Evolutionary conservation across 768 basidiomycete species (phyloP), one percentile per base, ranked within the genome.

Genomic region (Lactarius quietus): DNA sequence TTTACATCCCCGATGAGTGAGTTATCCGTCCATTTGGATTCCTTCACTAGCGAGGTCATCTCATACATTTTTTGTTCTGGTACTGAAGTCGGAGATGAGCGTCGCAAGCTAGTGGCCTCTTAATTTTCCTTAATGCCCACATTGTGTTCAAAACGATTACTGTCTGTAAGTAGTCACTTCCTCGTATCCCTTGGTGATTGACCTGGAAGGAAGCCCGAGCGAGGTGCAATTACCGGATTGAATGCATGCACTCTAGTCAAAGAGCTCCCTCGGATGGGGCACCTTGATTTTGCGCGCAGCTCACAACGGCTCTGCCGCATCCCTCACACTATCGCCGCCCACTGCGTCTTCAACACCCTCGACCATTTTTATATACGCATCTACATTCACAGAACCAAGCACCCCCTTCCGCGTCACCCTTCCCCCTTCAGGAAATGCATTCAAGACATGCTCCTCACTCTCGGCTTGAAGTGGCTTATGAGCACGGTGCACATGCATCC

Each of bases 351-450:
- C 60, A 26, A 33, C 62, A 1, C 41, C 28, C 54, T 51, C 61
- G 23, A 3, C 62, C 12, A 33, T 64, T 6, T n/a, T 61, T 64
- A n/a, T n/a, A n/a, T n/a, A n/a, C n/a, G n/a, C n/a, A n/a, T n/a
- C n/a, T n/a, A n/a, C n/a, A n/a, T n/a, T n/a, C n/a, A n/a, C 66
- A 48, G 71, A 69, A 56, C 77, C 80, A 60, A 78, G 76, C 33
- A 92, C 93, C 0, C 92, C 96, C 76, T 95, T 84, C 80, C 90
- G 90, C 79, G 89, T 98, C 71, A 96, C 94, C 23, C 86, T 95
- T 31, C 84, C 68, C 88, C 92, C 1, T 84, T 96, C 12, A 88
- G 89, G 4, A 79, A 84, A n/a, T n/a, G n/a, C n/a, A n/a, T n/a
- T n/a, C n/a, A n/a, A n/a, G n/a, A n/a, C 53, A 95, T 93, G 0